Conservation (phyloP, 345 rosid species). For the Brassica nigra region DNA sequence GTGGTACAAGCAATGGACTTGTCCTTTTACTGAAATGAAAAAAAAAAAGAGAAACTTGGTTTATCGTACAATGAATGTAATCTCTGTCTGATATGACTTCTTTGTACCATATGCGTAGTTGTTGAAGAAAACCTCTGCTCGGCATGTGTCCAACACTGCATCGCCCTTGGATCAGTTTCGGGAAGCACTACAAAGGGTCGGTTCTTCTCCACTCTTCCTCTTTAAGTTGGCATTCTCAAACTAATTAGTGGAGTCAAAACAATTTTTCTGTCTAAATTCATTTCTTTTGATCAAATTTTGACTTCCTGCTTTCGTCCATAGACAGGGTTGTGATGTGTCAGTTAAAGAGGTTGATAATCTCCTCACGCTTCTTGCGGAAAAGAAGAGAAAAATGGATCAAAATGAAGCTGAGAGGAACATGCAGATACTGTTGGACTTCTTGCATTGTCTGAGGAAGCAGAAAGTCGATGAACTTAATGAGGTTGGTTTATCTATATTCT, state of each 20-base stretch:
- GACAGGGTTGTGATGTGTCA: conserved; percentile 90
- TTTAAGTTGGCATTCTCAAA: background rate
- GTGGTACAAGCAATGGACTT: too few relatives aligned
- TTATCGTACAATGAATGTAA: too few relatives aligned
- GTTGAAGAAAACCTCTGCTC: conserved; percentile 70
- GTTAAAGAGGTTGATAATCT: conserved; percentile 87
- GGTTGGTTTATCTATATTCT: conserved; percentile 51
- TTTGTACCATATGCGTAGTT: conserved; percentile 58
- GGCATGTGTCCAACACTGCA: conserved; percentile 67
- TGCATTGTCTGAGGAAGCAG: conserved; percentile 82
- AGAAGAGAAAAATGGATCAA: conserved; percentile 92
- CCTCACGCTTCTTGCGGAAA: conserved; percentile 72
- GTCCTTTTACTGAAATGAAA: too few relatives aligned
- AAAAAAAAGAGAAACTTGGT: too few relatives aligned
- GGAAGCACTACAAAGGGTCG: conserved; percentile 68
- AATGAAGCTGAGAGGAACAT: conserved; percentile 97
- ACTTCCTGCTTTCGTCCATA: conserved; percentile 41
- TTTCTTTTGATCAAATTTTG: background rate
- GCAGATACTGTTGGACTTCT: conserved; percentile 91
- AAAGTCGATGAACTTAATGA: conserved; percentile 85
- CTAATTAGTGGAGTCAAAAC: too few relatives aligned
- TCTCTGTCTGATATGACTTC: conserved; percentile 7
- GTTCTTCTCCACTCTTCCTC: conserved; percentile 28
- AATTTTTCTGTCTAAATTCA: background rate
- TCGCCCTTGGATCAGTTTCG: conserved; percentile 69